A percentile compares a stretch with the other conserved stretches of the same genome.
phyloP scores from a whole-genome alignment of 1,139 yeast species.

The Yarrowia galli region DNA sequence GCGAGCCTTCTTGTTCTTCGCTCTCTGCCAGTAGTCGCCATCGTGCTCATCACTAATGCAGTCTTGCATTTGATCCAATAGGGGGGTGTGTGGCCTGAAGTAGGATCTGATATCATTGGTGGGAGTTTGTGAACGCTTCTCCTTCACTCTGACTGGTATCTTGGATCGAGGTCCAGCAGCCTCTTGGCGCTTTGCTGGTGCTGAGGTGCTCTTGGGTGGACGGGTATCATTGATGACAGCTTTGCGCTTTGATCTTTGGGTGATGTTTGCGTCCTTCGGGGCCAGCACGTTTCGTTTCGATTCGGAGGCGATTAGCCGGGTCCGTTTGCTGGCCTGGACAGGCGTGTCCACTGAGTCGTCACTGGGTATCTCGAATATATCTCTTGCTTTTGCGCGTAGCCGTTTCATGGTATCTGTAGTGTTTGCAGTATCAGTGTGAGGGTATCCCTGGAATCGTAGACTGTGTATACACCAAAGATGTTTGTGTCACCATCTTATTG shows the following conservation, averaged over 20 bases:
- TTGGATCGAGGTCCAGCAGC: not conserved
- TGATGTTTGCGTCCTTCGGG: conserved; percentile 9
- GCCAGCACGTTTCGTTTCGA: conserved; percentile 1
- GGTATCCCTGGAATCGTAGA: not conserved
- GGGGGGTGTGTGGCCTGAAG: conserved; percentile 4
- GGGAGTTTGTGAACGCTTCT: not conserved
- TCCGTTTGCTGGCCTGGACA: not conserved
- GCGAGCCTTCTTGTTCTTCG: not conserved
- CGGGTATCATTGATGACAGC: not conserved
- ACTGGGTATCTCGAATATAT: conserved; percentile 28
- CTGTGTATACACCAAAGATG: not conserved
- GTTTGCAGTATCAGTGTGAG: not conserved
- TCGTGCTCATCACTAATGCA: not conserved
- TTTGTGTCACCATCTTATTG: conserved; percentile 1
- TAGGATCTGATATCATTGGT: conserved; percentile 2
- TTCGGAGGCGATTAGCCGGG: not conserved
- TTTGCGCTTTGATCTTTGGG: conserved; percentile 1
- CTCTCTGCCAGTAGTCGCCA: not conserved
- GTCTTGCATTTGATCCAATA: conserved; percentile 18
- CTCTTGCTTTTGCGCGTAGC: not conserved
- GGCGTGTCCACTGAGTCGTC: conserved; percentile 3
- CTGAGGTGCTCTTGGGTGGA: not conserved
- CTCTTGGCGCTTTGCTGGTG: not conserved
- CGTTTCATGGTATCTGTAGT: conserved; percentile 30
- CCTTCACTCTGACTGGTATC: conserved; percentile 12